Percentiles rank a stretch among this genome's conserved stretches.
These are phyloP conservation scores for Rutstroemia sp. DNA, from an alignment of 2,329 filamentous ascomycete species.

Conservation along the genomic window DNA sequence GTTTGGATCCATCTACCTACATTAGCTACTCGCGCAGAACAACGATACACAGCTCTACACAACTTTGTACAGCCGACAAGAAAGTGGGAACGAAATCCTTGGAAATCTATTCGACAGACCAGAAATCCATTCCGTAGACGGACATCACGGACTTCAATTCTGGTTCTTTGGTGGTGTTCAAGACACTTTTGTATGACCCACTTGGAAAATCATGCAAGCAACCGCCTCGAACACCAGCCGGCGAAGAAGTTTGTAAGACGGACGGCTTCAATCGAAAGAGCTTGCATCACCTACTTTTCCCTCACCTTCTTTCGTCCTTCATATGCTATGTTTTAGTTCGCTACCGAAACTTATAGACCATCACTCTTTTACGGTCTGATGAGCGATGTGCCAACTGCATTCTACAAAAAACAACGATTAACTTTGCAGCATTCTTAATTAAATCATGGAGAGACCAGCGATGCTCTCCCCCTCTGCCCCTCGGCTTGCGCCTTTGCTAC, in stretches of 20 bases:
- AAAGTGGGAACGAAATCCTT: not conserved
- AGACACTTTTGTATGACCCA: constrained; percentile 8
- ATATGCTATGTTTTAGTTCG: not conserved
- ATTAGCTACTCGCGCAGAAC: not conserved
- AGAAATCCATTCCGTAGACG: not conserved
- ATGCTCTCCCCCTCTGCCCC: constrained; percentile 17
- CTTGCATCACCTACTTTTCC: constrained; percentile 2
- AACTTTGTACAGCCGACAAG: not conserved
- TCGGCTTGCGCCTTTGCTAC: constrained; percentile 17
- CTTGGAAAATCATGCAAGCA: constrained; percentile 7
- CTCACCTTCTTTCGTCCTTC: not conserved
- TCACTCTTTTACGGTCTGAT: constrained; percentile 9
- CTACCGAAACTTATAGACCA: not conserved
- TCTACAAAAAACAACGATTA: constrained; percentile 12
- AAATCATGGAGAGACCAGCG: constrained; percentile 19
- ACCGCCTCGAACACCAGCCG: constrained; percentile 4
- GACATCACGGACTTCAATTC: not conserved
- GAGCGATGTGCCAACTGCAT: constrained; percentile 16
- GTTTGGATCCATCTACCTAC: not conserved
- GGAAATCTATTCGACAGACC: not conserved
- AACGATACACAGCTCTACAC: not conserved
- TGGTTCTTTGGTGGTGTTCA: constrained; percentile 4
- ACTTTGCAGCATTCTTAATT: constrained; percentile 9
- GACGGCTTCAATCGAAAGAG: constrained; percentile 2
- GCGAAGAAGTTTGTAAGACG: constrained; percentile 5